Evolutionary conservation across 2,329 filamentous ascomycete genomes (phyloP).

Genomic region (Aspergillus vadensis): DNA sequence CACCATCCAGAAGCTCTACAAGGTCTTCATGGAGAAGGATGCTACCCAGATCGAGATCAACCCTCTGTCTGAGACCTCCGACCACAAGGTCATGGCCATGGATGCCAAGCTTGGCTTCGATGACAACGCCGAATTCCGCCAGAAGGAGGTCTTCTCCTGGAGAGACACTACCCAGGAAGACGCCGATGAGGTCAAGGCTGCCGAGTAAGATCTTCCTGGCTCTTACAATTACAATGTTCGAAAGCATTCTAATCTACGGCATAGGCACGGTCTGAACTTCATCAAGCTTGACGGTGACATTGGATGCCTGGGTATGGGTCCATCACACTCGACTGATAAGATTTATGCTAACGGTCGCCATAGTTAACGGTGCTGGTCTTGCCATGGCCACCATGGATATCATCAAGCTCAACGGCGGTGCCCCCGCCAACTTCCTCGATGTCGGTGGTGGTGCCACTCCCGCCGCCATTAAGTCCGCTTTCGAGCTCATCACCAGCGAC

Average conservation of each 20-base stretch:
- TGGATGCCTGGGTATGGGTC: constrained; percentile 70
- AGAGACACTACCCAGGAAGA: constrained; percentile 96
- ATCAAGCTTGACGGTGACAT: constrained; percentile 99
- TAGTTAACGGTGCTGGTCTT: constrained; percentile 95
- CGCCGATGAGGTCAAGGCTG: constrained; percentile 94
- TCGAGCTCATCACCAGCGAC: constrained; percentile 98
- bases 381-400: constrained; percentile 99
- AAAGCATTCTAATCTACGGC: constrained; percentile 18
- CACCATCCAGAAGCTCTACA: constrained; percentile 98
- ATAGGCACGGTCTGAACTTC: constrained; percentile 81
- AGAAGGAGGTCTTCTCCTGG: constrained; percentile 93
- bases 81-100: constrained; percentile 98
- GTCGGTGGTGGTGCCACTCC: constrained; percentile 97
- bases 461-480: constrained; percentile 93
- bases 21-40: constrained; percentile 97
- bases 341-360: constrained; percentile 14
- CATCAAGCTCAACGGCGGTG: constrained; percentile 98
- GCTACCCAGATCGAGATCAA: constrained; percentile 99
- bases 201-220: constrained; percentile 60
- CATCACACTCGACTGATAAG: background rate
- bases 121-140: constrained; percentile 97
- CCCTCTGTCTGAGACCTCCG: constrained; percentile 94
- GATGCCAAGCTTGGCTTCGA: constrained; percentile 99
- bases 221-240: background rate
- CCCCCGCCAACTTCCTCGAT: constrained; percentile 97